phyloP scores from a whole-genome alignment of 2,329 filamentous ascomycete species.

The Conoideocrella luteorostrata region DNA sequence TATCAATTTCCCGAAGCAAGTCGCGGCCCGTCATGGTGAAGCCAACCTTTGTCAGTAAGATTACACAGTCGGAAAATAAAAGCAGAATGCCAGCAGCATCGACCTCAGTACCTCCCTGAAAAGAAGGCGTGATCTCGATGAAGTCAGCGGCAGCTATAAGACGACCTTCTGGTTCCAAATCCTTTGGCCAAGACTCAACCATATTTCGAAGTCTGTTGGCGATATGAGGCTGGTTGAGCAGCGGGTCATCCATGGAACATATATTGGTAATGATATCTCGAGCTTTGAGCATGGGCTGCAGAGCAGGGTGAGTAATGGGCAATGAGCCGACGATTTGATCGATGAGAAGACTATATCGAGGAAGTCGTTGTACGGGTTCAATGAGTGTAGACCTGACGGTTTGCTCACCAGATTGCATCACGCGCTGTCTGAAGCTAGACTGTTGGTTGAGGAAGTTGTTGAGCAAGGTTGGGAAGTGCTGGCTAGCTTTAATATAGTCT shows the following conservation, averaged over 20 bases:
- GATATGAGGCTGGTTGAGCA: constrained; percentile 64
- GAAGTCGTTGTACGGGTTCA: constrained; percentile 89
- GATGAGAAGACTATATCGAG: constrained; percentile 91
- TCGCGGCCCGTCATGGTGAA: constrained; percentile 65
- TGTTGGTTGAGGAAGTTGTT: constrained; percentile 72
- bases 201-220: constrained; percentile 69
- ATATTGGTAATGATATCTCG: constrained; percentile 94
- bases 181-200: constrained; percentile 68
- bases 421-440: constrained; percentile 74
- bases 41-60: constrained; percentile 66
- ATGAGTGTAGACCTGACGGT: constrained; percentile 85
- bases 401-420: constrained; percentile 84
- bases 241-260: constrained; percentile 77
- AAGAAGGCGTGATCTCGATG: constrained; percentile 69
- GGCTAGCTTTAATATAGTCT: constrained; percentile 86
- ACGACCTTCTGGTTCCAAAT: constrained; percentile 67
- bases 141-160: constrained; percentile 78
- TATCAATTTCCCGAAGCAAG: constrained; percentile 78
- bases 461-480: constrained; percentile 76
- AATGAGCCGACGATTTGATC: constrained; percentile 88
- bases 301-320: constrained; percentile 77
- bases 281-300: constrained; percentile 77
- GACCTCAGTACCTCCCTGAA: constrained; percentile 36
- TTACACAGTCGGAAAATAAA: constrained; percentile 75
- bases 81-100: constrained; percentile 66